phyloP scores from a whole-genome alignment of 148 eudicot genomes.

The Pouteria glomerata region DNA sequence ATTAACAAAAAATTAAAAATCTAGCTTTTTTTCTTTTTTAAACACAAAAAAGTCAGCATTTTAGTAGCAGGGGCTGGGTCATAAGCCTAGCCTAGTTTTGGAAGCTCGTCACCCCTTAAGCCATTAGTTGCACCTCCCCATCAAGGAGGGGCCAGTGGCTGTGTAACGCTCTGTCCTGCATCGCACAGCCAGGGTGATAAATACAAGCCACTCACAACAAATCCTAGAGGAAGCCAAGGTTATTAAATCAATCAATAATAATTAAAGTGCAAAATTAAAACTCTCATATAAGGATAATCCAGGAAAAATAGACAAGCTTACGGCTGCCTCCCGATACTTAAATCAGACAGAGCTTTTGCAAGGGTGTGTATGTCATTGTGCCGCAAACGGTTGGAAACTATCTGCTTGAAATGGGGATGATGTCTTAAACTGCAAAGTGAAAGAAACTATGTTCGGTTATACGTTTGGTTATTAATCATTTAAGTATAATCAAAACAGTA shows the following conservation, averaged over 20 bases:
- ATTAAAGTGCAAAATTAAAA: background rate
- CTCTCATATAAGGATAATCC: background rate
- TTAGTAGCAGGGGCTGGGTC: too few species aligned
- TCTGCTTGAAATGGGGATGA: slow-evolving; percentile 60
- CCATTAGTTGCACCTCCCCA: too few species aligned
- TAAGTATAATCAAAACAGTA: background rate
- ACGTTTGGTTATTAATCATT: background rate
- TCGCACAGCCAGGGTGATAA: too few species aligned
- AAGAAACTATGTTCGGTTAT: background rate
- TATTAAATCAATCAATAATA: background rate
- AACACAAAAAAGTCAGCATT: too few species aligned
- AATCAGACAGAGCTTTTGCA: slow-evolving; percentile 67
- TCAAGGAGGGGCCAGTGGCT: too few species aligned
- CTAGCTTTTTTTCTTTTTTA: too few species aligned
- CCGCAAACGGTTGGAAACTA: slow-evolving; percentile 51
- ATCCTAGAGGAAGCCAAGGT: too few species aligned
- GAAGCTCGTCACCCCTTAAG: too few species aligned
- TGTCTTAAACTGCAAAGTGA: slow-evolving; percentile 60
- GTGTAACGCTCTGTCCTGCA: too few species aligned
- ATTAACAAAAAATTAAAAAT: too few species aligned
- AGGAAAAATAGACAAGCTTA: slow-evolving; percentile 33
- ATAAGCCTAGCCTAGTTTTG: too few species aligned
- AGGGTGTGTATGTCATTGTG: slow-evolving; percentile 62
- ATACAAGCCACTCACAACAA: too few species aligned
- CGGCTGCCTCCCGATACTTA: slow-evolving; percentile 84